phyloP scores from a whole-genome alignment of 768 basidiomycete species.

The Sutorius australiensis region DNA sequence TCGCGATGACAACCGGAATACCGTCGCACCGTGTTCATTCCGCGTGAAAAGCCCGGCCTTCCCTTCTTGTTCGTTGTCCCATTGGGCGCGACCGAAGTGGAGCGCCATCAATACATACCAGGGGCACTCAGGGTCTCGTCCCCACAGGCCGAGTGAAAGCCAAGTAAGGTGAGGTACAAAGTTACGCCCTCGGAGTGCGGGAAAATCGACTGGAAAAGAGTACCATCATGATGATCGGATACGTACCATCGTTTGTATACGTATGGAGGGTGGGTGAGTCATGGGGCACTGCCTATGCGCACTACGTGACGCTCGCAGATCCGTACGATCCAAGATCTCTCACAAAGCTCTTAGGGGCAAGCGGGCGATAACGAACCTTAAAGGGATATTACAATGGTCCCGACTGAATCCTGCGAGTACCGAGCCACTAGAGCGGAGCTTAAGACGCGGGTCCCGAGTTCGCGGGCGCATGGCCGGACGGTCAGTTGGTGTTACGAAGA shows the following conservation, averaged over 20 bases:
- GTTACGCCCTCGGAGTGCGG: constrained; percentile 4
- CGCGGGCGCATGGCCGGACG: constrained; percentile 1
- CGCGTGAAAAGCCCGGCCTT: constrained; percentile 29
- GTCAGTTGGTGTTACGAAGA: background rate
- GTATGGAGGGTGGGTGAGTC: constrained; percentile 1
- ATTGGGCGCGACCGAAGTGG: background rate
- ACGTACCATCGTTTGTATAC: constrained; percentile 8
- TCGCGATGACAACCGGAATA: constrained; percentile 32
- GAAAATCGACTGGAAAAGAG: constrained; percentile 3
- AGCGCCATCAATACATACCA: constrained; percentile 1
- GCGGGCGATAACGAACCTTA: background rate
- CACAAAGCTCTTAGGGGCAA: constrained; percentile 7
- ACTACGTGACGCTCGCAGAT: constrained; percentile 12
- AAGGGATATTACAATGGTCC: background rate
- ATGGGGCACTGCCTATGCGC: background rate
- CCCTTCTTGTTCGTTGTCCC: background rate
- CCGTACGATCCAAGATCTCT: constrained; percentile 12
- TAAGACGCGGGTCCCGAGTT: background rate
- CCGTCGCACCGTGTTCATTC: constrained; percentile 25
- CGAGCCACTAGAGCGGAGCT: background rate
- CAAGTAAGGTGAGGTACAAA: constrained; percentile 19
- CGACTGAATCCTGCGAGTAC: background rate
- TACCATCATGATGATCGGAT: constrained; percentile 7
- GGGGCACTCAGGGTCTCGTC: background rate
- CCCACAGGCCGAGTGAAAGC: constrained; percentile 3